Evolutionary conservation across 164 flowering plant genomes (phyloP).

Genomic region (Kingdonia uniflora): DNA sequence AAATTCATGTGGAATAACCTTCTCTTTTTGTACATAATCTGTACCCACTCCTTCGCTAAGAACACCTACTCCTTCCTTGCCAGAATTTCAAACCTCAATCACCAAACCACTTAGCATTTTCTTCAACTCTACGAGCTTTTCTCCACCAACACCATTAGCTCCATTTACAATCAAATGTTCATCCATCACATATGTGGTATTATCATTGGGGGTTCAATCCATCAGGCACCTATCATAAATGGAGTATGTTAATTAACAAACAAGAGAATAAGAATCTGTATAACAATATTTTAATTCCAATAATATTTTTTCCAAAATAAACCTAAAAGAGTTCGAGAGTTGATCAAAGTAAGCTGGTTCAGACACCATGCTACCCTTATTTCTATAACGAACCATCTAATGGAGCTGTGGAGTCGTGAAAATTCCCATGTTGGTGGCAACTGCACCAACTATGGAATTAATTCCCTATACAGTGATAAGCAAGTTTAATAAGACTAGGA

Average conservation of each 20-base stretch:
- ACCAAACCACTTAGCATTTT: constrained; percentile 29
- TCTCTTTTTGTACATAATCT: constrained; percentile 96
- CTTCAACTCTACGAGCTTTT: constrained; percentile 48
- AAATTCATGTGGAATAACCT: constrained; percentile 59
- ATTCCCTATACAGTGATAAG: constrained; percentile 43
- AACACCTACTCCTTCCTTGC: constrained; percentile 56
- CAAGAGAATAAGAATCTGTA: background rate
- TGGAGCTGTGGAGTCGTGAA: constrained; percentile 92
- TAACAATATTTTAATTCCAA: background rate
- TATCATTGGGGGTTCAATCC: constrained; percentile 48
- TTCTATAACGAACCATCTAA: constrained; percentile 87
- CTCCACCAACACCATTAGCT: constrained; percentile 93
- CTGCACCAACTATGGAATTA: constrained; percentile 52
- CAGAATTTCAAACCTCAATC: constrained; percentile 64
- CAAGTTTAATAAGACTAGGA: no score
- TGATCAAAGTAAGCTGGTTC: constrained; percentile 63
- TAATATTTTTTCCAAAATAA: constrained; percentile 7
- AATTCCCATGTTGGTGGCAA: constrained; percentile 60
- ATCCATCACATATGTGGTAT: constrained; percentile 8
- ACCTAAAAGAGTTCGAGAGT: constrained; percentile 70
- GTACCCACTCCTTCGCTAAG: constrained; percentile 96
- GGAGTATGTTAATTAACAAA: background rate
- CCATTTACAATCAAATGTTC: constrained; percentile 69
- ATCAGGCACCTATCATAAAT: constrained; percentile 8
- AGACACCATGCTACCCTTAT: constrained; percentile 48